Conservation (phyloP, 164 flowering plant species). For the grape (Vitis vinifera) region ASM3070453v1 NC_081811.1:31246001-31246500, state of each 20-base stretch:
- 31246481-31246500: constrained; percentile 12
- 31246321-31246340: constrained; percentile 13
- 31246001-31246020: constrained; percentile 18
- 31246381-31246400: constrained; percentile 21
- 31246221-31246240: constrained; percentile 13
- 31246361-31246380: constrained; percentile 3
- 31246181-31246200: constrained; percentile 3
- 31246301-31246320: constrained; percentile 22
- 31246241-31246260: constrained; percentile 14
- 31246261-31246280: constrained; percentile 20
- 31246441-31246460: neutral
- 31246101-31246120: constrained; percentile 13
- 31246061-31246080: neutral
- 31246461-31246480: constrained; percentile 9
- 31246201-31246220: constrained; percentile 18
- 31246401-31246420: constrained; percentile 14
- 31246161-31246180: constrained; percentile 12
- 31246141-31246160: constrained; percentile 22
- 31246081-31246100: constrained; percentile 11
- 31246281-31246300: constrained; percentile 36
- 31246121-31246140: constrained; percentile 15
- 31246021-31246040: constrained; percentile 27
- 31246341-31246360: neutral
- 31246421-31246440: constrained; percentile 16
- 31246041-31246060: constrained; percentile 24